Evolutionary conservation across 148 eudicot genomes (phyloP).

Genomic region (Amaranthus hypochondriacus): DNA sequence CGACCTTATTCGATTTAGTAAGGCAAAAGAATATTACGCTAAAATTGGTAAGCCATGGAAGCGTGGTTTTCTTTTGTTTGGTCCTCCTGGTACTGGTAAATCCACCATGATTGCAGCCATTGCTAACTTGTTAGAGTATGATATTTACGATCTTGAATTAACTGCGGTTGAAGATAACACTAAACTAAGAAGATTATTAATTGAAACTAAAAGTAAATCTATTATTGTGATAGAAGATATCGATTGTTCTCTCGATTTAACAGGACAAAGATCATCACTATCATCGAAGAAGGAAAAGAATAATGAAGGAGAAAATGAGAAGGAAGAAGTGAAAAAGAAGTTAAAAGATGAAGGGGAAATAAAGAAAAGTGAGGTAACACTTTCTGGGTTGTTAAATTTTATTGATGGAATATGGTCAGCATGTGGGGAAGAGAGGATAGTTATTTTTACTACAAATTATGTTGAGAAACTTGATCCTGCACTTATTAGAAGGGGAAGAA

Average conservation of each 20-base stretch:
- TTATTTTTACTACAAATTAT: conserved; percentile 31
- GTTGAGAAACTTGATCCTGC: conserved; percentile 32
- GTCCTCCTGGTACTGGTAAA: conserved; percentile 45
- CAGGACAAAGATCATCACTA: conserved; percentile 16
- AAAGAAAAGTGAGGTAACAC: conserved; percentile 24
- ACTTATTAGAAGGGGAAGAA: conserved; percentile 26
- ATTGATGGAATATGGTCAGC: conserved; percentile 34
- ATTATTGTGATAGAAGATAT: conserved; percentile 39
- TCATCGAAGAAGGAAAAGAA: neutral
- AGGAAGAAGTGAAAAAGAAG: conserved; percentile 3
- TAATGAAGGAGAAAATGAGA: conserved; percentile 4
- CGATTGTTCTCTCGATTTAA: conserved; percentile 40
- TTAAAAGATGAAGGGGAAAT: neutral
- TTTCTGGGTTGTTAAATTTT: conserved; percentile 28
- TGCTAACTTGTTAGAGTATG: conserved; percentile 32
- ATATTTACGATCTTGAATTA: conserved; percentile 35
- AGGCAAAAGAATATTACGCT: conserved; percentile 24
- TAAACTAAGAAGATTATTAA: conserved; percentile 30
- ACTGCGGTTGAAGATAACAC: conserved; percentile 34
- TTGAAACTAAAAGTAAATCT: conserved; percentile 34
- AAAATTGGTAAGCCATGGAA: conserved; percentile 42
- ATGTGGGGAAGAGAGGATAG: conserved; percentile 27
- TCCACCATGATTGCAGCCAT: conserved; percentile 39
- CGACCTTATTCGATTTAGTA: conserved; percentile 31
- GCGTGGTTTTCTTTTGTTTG: conserved; percentile 38